phyloP scores from a whole-genome alignment of 345 rosid species.

The Populus deltoides region DNA sequence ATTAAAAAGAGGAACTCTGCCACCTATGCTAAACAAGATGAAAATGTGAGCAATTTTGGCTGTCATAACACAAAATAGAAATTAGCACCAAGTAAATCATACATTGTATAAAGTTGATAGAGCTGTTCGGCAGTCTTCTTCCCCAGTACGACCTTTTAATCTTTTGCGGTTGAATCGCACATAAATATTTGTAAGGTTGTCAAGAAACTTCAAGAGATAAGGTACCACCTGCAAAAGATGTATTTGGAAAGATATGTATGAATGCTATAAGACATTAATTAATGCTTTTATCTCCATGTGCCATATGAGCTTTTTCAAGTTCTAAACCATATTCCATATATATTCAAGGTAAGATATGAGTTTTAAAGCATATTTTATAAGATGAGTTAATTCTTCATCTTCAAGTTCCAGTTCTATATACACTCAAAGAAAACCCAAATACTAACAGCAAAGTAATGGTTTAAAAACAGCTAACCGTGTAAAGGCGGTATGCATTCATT shows the following conservation, averaged over 20 bases:
- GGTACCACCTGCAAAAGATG: slow-evolving; percentile 74
- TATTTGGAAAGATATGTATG: not conserved
- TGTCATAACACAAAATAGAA: slow-evolving; percentile 10
- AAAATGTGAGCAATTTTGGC: not conserved
- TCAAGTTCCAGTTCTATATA: not conserved
- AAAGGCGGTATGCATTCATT: slow-evolving; percentile 93
- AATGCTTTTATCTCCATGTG: not conserved
- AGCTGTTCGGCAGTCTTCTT: slow-evolving; percentile 82
- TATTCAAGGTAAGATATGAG: not conserved
- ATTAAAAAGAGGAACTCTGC: not conserved
- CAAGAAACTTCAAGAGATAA: slow-evolving; percentile 86
- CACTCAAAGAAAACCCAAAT: not conserved
- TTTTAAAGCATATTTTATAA: not conserved
- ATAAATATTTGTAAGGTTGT: slow-evolving; percentile 91
- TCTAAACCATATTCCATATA: not conserved
- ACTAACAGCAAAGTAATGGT: not conserved
- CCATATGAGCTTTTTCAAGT: not conserved
- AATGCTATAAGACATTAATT: not conserved
- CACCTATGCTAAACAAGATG: not conserved
- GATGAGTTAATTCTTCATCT: not conserved
- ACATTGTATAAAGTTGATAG: slow-evolving; percentile 92
- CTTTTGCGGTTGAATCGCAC: slow-evolving; percentile 98
- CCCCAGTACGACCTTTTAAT: slow-evolving; percentile 90
- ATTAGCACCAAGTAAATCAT: slow-evolving; percentile 19
- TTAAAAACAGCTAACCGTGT: slow-evolving; percentile 58